Base-by-base conservation (phyloP, 2,329 filamentous ascomycete species). In the Fusarium coicis region DNA sequence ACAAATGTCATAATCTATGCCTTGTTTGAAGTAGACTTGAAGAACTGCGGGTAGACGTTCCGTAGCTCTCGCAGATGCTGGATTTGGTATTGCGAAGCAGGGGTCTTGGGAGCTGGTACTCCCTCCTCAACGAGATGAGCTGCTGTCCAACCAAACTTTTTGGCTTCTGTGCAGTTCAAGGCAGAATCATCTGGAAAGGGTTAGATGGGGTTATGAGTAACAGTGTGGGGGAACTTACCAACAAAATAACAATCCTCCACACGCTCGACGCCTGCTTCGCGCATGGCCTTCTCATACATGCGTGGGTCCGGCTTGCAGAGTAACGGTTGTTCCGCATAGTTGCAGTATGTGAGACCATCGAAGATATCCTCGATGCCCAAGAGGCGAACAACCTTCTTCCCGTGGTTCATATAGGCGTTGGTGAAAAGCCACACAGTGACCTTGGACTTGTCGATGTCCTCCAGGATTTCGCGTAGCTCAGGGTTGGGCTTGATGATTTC, bases 351-450 rank as follows among this genome's bases (percentile, higher is more conserved):
- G 69, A 98, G 90, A 12, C 96, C 96, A 72, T 98, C 96, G 79
- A 99, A 99, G 32, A 96, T 84, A 80, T 97, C 94, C 4, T 97
- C 95, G 30, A 99, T 86, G 5, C 89, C 91, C 4, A 99, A 86
- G 26, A 99, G 85, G 68, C 88, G 90, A 18, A 98, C 90, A 1
- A 99, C 96, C 46, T 95, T 86, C 78, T 90, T 91, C 37, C 91
- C 96, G 79, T 99, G 96, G 39, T 87, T 98, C 73, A 97, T 86
- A 78, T 99, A 98, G 28, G 97, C 96, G 79, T 99, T 99, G 4
- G 97, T 99, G 78, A 99, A 92, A 4, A 99, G 90, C 96, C 97
- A 99, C 36, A 95, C 85, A 72, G 91, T 94, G 72, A 98, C 93
- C 80, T 97, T 97, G 78, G 85, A 89, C 66, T 83, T 92, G 82